phyloP scores from a whole-genome alignment of 2,329 filamentous ascomycete genomes.

The Fusarium protoensiforme region DNA sequence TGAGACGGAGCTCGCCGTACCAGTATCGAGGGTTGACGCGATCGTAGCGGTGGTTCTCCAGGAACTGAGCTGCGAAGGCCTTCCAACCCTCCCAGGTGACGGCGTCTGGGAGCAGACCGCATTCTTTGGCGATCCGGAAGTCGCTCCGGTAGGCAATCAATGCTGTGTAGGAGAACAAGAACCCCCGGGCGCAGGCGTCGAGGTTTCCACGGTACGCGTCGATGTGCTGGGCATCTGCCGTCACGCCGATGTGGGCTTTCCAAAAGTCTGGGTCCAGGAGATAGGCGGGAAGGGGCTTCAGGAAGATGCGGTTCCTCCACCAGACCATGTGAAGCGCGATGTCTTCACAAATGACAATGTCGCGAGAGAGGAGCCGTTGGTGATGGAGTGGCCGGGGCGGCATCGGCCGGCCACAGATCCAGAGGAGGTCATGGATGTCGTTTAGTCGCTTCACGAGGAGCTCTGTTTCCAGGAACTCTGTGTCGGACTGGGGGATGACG shows the following conservation, averaged over 20 bases:
- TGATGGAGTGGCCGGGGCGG: slow-evolving; percentile 53
- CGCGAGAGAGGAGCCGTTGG: slow-evolving; percentile 47
- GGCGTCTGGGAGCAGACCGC: slow-evolving; percentile 48
- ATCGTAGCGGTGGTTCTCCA: slow-evolving; percentile 43
- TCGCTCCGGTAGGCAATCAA: slow-evolving; percentile 52
- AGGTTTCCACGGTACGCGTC: slow-evolving; percentile 13
- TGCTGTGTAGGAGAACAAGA: slow-evolving; percentile 52
- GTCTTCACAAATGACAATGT: slow-evolving; percentile 51
- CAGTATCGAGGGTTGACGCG: slow-evolving; percentile 51
- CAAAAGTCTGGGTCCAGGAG: slow-evolving; percentile 52
- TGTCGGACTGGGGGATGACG: slow-evolving; percentile 20
- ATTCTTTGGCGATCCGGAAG: slow-evolving; percentile 50
- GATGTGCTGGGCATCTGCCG: slow-evolving; percentile 10
- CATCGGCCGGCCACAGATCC: slow-evolving; percentile 41
- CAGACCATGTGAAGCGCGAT: slow-evolving; percentile 54
- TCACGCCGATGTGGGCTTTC: slow-evolving; percentile 43
- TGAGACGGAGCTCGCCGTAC: slow-evolving; percentile 55
- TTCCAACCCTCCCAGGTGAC: slow-evolving; percentile 54
- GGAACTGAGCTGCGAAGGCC: slow-evolving; percentile 37
- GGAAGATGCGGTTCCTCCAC: slow-evolving; percentile 49
- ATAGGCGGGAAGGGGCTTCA: slow-evolving; percentile 55
- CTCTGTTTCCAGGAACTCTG: slow-evolving; percentile 28
- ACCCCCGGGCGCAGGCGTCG: slow-evolving; percentile 48
- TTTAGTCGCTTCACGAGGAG: slow-evolving; percentile 30
- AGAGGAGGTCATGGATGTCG: slow-evolving; percentile 31